These are phyloP conservation scores for Yarrowia alimentaria DNA, from an alignment of 805 yeast species.

Conservation along the genomic window DNA sequence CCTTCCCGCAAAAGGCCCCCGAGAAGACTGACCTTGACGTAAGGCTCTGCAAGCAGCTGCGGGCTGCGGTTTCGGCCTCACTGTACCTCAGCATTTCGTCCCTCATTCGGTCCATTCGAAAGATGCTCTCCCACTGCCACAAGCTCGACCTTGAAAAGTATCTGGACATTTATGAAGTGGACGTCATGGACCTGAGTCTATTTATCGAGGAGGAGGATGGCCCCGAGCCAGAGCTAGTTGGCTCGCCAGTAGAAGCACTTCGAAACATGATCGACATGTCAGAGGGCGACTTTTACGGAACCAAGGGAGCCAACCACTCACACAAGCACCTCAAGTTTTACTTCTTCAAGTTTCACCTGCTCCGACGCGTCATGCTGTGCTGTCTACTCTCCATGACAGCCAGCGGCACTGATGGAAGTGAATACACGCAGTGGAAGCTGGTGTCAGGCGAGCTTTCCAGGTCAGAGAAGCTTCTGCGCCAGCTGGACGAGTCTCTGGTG, in stretches of 20 bases:
- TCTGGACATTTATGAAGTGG: slow-evolving; percentile 46
- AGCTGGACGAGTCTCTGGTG: slow-evolving; percentile 17
- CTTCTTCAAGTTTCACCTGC: slow-evolving; percentile 41
- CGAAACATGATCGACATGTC: slow-evolving; percentile 8
- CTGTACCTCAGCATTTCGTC: slow-evolving; percentile 40
- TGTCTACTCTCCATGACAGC: slow-evolving; percentile 43
- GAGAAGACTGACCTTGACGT: slow-evolving; percentile 20
- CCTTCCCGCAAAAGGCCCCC: slow-evolving; percentile 30
- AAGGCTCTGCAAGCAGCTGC: slow-evolving; percentile 38
- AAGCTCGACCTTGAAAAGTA: slow-evolving; percentile 44
- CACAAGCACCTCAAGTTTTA: slow-evolving; percentile 37
- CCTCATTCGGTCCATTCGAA: slow-evolving; percentile 36
- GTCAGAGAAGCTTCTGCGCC: slow-evolving; percentile 2
- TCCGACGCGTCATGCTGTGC: slow-evolving; percentile 48
- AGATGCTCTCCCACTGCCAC: slow-evolving; percentile 38
- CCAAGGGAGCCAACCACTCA: slow-evolving; percentile 35
- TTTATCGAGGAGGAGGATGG: slow-evolving; percentile 20
- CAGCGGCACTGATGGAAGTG: slow-evolving; percentile 17
- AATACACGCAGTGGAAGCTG: slow-evolving; percentile 25
- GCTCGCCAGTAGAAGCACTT: slow-evolving; percentile 16
- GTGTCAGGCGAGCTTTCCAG: slow-evolving; percentile 2
- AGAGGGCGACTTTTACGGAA: slow-evolving; percentile 33
- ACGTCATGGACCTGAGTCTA: slow-evolving; percentile 29
- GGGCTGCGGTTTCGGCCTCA: slow-evolving; percentile 37
- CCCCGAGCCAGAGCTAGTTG: background rate